Evolutionary conservation across 2,329 filamentous ascomycete species (phyloP), one percentile per base, ranked within the genome.

Genomic region (Capronia americana): DNA sequence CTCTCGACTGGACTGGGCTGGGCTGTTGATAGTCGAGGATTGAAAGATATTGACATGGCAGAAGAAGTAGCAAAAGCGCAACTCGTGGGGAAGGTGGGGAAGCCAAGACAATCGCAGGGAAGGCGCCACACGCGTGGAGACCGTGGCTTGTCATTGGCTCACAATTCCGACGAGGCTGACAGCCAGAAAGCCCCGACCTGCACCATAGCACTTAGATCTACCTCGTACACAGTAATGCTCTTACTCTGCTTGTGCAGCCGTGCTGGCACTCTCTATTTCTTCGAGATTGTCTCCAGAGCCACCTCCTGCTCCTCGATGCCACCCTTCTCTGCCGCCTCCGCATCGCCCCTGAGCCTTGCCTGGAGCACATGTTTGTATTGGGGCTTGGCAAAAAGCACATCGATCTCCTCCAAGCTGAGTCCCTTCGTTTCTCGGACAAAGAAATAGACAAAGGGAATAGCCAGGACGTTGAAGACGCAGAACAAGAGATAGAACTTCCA

Each of bases 381-480:
- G 12, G 61, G 57, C 46, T 57, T 61, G 7, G 66, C 67, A 70
- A 88, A 88, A 66, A 88, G 74, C 11, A 83, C 75, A 59, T 87
- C 85, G 1, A 88, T 78, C 75, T 88, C 86, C 44, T 81, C 84
- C 59, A 84, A 83, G 0, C 83, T 85, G 44, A 83, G 79, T 6
- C 81, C 84, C 64, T 81, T 82, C 17, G 85, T 84, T 77, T 88
- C 86, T 3, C 84, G 84, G 4, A 86, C 77, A 20, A 81, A 82
- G 71, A 84, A 84, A 66, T 78, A 84, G 0, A 84, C 82, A 80
- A 86, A 88, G 0, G 79, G 57, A 2, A 82, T 75, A 38, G 82
- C 83, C 3, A 80, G 14, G 3, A 82, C 68, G 69, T 83, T 83
- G 11, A 83, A 78, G 20, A 76, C 66, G 3, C 78, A 79, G 68